Percentiles rank a stretch among this genome's conserved stretches.
phyloP scores from a whole-genome alignment of 1,284 basidiomycete species.

The Irpex rosettiformis region DNA sequence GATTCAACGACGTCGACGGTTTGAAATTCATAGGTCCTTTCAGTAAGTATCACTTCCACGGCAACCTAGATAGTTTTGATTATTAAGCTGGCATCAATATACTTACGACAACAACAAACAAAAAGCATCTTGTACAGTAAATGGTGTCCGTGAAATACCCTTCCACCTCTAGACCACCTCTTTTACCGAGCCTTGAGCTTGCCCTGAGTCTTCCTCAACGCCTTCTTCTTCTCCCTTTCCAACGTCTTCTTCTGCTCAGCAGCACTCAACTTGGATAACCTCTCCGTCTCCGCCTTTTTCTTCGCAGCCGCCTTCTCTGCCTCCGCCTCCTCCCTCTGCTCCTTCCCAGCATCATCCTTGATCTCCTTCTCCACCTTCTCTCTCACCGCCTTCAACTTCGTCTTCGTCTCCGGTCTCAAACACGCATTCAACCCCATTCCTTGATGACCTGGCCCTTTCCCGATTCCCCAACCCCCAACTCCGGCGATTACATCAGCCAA shows the following conservation, averaged over 20 bases:
- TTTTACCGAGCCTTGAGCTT: conserved; percentile 38
- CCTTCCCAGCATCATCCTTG: conserved; percentile 69
- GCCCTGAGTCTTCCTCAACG: conserved; percentile 64
- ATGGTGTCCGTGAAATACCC: conserved; percentile 35
- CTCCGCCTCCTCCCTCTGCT: conserved; percentile 73
- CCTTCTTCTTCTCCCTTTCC: conserved; percentile 74
- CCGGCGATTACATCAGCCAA: conserved; percentile 64
- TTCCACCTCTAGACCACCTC: background rate
- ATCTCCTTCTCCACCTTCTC: conserved; percentile 69
- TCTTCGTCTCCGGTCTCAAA: conserved; percentile 77
- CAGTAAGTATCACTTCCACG: background rate
- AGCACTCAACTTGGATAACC: conserved; percentile 58
- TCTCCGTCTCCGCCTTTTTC: conserved; percentile 54
- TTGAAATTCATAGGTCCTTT: background rate
- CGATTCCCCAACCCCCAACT: conserved; percentile 27
- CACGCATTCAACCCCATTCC: conserved; percentile 23
- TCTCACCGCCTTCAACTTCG: conserved; percentile 67
- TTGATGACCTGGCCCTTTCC: conserved; percentile 32
- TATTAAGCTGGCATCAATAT: background rate
- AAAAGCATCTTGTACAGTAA: conserved; percentile 15
- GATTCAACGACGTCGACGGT: background rate
- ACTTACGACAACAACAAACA: background rate
- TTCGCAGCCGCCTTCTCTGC: conserved; percentile 78
- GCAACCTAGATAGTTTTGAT: background rate
- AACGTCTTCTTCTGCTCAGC: conserved; percentile 51